Evolutionary conservation across 2,329 filamentous ascomycete genomes (phyloP).

Genomic region (Xylaria sp.): DNA sequence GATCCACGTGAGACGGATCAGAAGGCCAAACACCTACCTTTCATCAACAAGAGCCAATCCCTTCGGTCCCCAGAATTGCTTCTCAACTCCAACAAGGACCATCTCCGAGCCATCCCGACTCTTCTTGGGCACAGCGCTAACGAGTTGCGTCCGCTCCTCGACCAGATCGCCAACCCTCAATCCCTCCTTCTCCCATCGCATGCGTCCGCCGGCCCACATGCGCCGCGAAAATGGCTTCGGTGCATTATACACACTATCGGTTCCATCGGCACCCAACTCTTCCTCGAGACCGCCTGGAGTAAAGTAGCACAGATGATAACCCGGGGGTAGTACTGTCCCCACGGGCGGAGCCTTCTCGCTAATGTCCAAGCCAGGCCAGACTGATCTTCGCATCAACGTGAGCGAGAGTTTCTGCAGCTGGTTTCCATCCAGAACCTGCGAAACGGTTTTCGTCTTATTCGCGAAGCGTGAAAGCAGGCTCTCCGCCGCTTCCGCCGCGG

Average conservation of each 20-base stretch:
- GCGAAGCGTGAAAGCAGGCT: neutral
- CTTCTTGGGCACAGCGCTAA: slow-evolving; percentile 50
- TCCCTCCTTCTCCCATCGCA: slow-evolving; percentile 41
- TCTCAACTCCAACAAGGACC: slow-evolving; percentile 60
- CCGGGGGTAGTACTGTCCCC: slow-evolving; percentile 44
- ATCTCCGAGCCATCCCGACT: slow-evolving; percentile 53
- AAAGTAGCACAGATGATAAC: slow-evolving; percentile 61
- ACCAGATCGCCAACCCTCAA: slow-evolving; percentile 21
- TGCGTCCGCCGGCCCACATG: slow-evolving; percentile 63
- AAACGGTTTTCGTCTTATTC: neutral
- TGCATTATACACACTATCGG: slow-evolving; percentile 56
- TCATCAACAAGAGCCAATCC: slow-evolving; percentile 51
- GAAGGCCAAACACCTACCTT: slow-evolving; percentile 34
- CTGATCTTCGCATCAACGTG: slow-evolving; percentile 47
- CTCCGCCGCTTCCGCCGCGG: neutral
- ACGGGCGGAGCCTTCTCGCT: neutral
- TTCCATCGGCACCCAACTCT: slow-evolving; percentile 55
- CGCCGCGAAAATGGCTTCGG: slow-evolving; percentile 54
- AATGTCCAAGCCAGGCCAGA: slow-evolving; percentile 39
- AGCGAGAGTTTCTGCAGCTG: slow-evolving; percentile 58
- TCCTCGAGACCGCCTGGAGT: slow-evolving; percentile 51
- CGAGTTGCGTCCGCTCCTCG: slow-evolving; percentile 50
- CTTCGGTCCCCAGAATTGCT: slow-evolving; percentile 48
- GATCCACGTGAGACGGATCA: neutral
- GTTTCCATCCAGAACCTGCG: slow-evolving; percentile 54